Evolutionary conservation across 73 alveolate genomes (phyloP), one percentile per base, ranked within the genome.

Genomic region (Blepharisma stoltei): DNA sequence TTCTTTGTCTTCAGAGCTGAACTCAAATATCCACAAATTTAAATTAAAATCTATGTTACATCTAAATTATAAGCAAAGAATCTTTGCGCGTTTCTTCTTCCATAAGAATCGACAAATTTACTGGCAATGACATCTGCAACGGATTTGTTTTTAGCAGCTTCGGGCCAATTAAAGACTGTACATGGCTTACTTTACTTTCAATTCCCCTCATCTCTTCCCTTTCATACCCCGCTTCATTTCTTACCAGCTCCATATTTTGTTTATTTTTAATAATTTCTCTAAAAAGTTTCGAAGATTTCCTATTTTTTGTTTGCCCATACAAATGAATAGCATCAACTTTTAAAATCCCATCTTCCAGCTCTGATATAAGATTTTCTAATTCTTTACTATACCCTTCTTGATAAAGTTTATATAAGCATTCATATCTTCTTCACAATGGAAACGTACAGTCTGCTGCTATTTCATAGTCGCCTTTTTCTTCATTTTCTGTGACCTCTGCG

Each of bases 41-140:
- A n/a, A n/a, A n/a, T n/a, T n/a, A 32, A 32, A 32, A 32, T 32
- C 41, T 32, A 32, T 32, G 41, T 32, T 32, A 32, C 41, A 60
- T 0, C 23, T 60, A 60, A n/a, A 60, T 60, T 18, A 60, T 8
- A 14, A 60, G 46, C 18, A 60, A 11, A 20, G 73, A 14, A 9
- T 60, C 73, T 20, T 8, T 60, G 46, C 73, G 37, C 23, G 73
- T 60, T 18, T 60, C 73, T 60, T 60, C 73, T 60, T 60, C 73
- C 18, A 60, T 18, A 60, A 14, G 23, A n/a, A 38, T 9, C 18
- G 73, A 60, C 14, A 60, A 8, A 25, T 60, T 60, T 3, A 25
- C 23, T 4, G 73, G 73, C 38, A 60, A 2, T 2, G 73, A 60
- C 73, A 60, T 60, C 46, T 60, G 73, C 73, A 60, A 2, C 14